Base-by-base conservation (phyloP, 2,329 filamentous ascomycete species). In the Neurospora crassa region DNA sequence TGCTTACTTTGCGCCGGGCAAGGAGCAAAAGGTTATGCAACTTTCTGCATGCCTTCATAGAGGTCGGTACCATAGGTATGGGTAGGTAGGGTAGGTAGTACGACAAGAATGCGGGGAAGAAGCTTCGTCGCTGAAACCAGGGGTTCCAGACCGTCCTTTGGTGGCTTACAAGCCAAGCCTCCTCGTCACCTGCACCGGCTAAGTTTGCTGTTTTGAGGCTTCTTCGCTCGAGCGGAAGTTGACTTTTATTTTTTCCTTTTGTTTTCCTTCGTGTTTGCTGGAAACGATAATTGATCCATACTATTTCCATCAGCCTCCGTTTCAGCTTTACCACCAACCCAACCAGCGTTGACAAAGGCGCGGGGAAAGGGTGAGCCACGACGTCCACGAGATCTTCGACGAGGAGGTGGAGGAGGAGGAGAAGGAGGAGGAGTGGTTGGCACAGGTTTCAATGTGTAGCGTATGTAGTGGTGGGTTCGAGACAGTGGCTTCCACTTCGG, bases 171-270 rank as follows among this genome's bases (percentile, higher is more conserved):
- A 34, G 24, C 53, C 24, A 63, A 34, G 14, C 53, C 24, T 63
- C 24, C 8, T 63, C 24, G 24, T 63, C 53, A 63, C 24, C 29
- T 59, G 47, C 47, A 59, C 24, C 47, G 47, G 47, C 47, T 34
- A 29, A 24, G 24, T 29, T 24, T 63, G 53, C 53, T 24, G 24
- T 63, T 18, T 63, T 12, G 24, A 68, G 69, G 67, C 42, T 71
- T 69, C 71, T 71, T 69, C 72, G 72, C 72, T 74, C 69, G 69
- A 72, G 67, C 71, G 72, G 71, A 74, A 69, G 29, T 43, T n/a
- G 47, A 34, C 11, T 37, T 63, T 34, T 29, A 3, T 29, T 29
- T 29, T 29, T 24, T 24, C 8, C 29, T 63, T 59, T 24, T 59
- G 34, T 29, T 29, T 29, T 59, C 18, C 24, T 59, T 63, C 14